Percentiles rank a stretch among this genome's conserved stretches.
Evolutionary conservation across 176 grass and related monocot genomes (phyloP).

Genomic region (Carex kokanica): DNA sequence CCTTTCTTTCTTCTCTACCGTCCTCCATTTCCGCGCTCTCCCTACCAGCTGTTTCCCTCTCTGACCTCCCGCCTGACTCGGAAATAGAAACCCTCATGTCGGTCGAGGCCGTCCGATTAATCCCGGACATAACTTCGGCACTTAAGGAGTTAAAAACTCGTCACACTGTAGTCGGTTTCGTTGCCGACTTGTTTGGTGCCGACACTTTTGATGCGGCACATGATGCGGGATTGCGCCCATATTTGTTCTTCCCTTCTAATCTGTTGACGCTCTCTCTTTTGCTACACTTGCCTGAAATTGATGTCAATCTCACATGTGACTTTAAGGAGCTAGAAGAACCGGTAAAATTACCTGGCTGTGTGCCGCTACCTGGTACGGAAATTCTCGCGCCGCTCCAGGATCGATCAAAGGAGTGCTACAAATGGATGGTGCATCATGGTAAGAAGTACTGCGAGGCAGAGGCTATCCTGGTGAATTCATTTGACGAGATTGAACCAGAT

Average conservation of each 20-base stretch:
- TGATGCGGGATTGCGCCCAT: slow-evolving; percentile 32
- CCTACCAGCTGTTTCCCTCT: slow-evolving; percentile 37
- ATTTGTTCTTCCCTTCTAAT: slow-evolving; percentile 60
- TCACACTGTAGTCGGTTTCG: slow-evolving; percentile 36
- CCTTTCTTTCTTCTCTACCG: slow-evolving; percentile 33
- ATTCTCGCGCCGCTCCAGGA: slow-evolving; percentile 37
- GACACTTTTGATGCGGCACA: slow-evolving; percentile 29
- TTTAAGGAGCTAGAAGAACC: slow-evolving; percentile 42
- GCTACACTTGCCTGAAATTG: slow-evolving; percentile 57
- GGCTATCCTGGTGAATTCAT: slow-evolving; percentile 61
- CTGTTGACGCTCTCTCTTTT: slow-evolving; percentile 44
- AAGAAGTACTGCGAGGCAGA: slow-evolving; percentile 14
- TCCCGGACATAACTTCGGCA: neutral
- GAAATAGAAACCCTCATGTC: slow-evolving; percentile 34
- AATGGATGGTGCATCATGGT: slow-evolving; percentile 43
- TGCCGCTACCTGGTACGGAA: slow-evolving; percentile 45
- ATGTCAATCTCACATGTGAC: slow-evolving; percentile 34
- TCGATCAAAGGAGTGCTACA: slow-evolving; percentile 35
- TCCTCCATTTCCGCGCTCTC: slow-evolving; percentile 27
- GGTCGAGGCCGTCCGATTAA: neutral
- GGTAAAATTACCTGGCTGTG: slow-evolving; percentile 57
- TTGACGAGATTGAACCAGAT: slow-evolving; percentile 43
- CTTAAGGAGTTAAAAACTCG: slow-evolving; percentile 17
- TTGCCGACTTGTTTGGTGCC: slow-evolving; percentile 44
- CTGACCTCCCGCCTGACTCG: slow-evolving; percentile 28